Conservation (phyloP, 2,329 filamentous ascomycete genomes). For the Blastomyces percursus region DNA sequence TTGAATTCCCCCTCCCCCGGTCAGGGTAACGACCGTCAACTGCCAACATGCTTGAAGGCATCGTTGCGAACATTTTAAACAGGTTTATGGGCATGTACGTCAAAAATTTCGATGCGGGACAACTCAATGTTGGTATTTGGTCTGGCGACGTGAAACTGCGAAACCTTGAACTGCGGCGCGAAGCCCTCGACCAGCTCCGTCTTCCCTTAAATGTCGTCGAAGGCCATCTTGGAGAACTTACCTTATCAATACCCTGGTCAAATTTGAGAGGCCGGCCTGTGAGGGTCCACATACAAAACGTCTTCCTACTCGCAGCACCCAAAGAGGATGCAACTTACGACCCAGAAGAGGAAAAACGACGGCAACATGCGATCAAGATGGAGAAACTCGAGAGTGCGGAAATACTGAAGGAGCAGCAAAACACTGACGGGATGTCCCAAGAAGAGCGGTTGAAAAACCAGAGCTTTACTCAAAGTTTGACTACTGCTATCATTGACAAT, state of each 20-base stretch:
- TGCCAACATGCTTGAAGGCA: slow-evolving; percentile 81
- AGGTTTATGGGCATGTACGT: slow-evolving; percentile 99
- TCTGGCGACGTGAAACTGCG: slow-evolving; percentile 93
- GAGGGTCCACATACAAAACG: slow-evolving; percentile 90
- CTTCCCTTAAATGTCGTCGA: slow-evolving; percentile 94
- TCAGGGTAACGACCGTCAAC: slow-evolving; percentile 57
- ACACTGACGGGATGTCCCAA: slow-evolving; percentile 80
- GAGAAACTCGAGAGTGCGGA: slow-evolving; percentile 97
- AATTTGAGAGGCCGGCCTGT: slow-evolving; percentile 91
- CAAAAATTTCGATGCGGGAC: slow-evolving; percentile 96
- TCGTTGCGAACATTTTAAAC: slow-evolving; percentile 95
- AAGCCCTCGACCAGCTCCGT: slow-evolving; percentile 94
- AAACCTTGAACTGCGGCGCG: slow-evolving; percentile 81
- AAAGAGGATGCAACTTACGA: slow-evolving; percentile 93
- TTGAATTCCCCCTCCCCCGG: slow-evolving; percentile 41
- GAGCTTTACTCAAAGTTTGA: slow-evolving; percentile 89
- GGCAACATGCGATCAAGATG: slow-evolving; percentile 90
- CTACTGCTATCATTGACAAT: slow-evolving; percentile 97
- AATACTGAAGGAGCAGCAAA: slow-evolving; percentile 78
- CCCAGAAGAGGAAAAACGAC: slow-evolving; percentile 77
- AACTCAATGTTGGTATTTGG: slow-evolving; percentile 98
- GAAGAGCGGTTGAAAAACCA: slow-evolving; percentile 97
- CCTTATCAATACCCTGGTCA: slow-evolving; percentile 91
- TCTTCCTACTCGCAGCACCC: slow-evolving; percentile 86
- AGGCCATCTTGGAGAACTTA: slow-evolving; percentile 85